Evolutionary conservation across 345 rosid genomes (phyloP).

Genomic region (Boechera stricta): DNA sequence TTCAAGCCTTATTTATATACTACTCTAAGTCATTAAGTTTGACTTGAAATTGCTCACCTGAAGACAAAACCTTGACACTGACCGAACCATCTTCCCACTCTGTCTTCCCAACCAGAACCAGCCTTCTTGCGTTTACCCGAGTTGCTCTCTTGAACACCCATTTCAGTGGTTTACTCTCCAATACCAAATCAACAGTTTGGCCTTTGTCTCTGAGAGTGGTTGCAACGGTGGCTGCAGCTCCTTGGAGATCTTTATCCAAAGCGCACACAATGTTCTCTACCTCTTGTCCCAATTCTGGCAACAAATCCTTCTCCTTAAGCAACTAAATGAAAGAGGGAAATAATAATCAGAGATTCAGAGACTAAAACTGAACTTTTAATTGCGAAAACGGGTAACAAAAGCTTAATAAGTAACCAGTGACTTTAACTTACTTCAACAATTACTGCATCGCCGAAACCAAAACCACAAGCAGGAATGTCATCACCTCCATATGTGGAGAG

Average conservation of each 20-base stretch:
- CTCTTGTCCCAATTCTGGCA: conserved; percentile 69
- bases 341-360: neutral
- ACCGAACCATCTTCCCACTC: conserved; percentile 93
- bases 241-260: conserved; percentile 76
- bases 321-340: conserved; percentile 52
- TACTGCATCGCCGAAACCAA: conserved; percentile 98
- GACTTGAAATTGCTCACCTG: conserved; percentile 79
- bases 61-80: conserved; percentile 72
- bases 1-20: neutral
- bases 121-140: conserved; percentile 73
- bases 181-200: too few species aligned
- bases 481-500: conserved; percentile 94
- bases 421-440: conserved; percentile 74
- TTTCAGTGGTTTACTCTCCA: conserved; percentile 74
- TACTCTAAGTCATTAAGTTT: conserved; percentile 71
- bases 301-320: conserved; percentile 80
- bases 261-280: conserved; percentile 86
- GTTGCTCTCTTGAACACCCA: conserved; percentile 97
- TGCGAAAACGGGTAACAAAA: neutral
- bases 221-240: conserved; percentile 82
- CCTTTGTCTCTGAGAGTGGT: conserved; percentile 57
- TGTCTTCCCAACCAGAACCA: conserved; percentile 73
- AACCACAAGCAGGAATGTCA: conserved; percentile 96
- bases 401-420: neutral
- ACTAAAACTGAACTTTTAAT: too few species aligned